Conservation (phyloP, 148 eudicot genomes). For the Rhododendron henanense region DNA sequence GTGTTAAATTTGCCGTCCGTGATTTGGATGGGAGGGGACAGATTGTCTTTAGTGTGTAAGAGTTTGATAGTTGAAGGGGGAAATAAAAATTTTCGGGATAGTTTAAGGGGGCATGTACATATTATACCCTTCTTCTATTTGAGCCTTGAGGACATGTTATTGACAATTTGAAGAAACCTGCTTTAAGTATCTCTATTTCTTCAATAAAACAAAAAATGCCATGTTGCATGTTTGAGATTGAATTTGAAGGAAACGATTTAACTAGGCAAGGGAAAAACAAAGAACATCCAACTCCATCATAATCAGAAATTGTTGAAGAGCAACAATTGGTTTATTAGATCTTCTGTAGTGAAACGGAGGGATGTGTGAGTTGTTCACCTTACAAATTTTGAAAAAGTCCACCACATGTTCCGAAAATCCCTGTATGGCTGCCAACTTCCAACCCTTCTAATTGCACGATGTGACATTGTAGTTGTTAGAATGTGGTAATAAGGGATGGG, state of each 20-base stretch:
- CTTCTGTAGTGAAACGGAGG: not conserved
- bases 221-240: not conserved
- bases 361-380: not conserved
- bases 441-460: too few relatives aligned
- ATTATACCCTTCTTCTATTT: not conserved
- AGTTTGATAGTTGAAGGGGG: too few relatives aligned
- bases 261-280: not conserved
- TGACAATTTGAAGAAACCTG: slow-evolving; percentile 1
- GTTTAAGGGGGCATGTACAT: too few relatives aligned
- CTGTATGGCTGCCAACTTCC: too few relatives aligned
- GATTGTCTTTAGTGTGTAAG: too few relatives aligned
- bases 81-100: too few relatives aligned
- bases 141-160: not conserved
- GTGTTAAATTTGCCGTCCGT: too few relatives aligned
- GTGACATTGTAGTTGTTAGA: too few relatives aligned
- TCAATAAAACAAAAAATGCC: slow-evolving; percentile 5
- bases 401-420: not conserved
- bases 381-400: too few relatives aligned
- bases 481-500: too few relatives aligned
- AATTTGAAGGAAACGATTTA: not conserved
- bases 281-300: not conserved
- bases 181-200: not conserved
- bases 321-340: not conserved
- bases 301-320: not conserved
- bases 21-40: too few relatives aligned